Base-by-base conservation (phyloP, 2,329 filamentous ascomycete species). In the Pleomassaria siparia region DNA sequence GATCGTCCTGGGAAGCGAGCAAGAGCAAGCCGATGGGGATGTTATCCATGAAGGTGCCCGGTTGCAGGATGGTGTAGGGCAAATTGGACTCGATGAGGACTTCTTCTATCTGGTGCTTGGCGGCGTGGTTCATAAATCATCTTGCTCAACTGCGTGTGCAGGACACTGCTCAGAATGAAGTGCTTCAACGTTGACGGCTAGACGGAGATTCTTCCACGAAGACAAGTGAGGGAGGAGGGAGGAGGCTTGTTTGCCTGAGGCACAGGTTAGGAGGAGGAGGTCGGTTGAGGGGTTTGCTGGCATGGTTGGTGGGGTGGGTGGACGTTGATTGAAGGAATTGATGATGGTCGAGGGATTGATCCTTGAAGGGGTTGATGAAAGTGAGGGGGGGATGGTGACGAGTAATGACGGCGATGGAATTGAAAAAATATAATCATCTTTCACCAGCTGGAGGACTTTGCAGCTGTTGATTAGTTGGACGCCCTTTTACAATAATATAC, bases 181-280 rank as follows among this genome's bases (percentile, higher is more conserved):
- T 74, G 72, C 46, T 60, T 58, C 52, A 72, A 64, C 1, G 29
- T 66, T 49, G 21, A 66, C 65, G 28, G 62, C 64, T 1, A 74
- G 60, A 16, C 70, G 70, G 4, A 74, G 58, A 25, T 52, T 56
- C 30, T 61, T 62, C 54, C 63, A 66, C 15, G 57, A 43, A 10
- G 62, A 50, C 10, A 75, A 53, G 2, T 67, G 56, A 6, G 69
- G 69, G 28, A 74, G 61, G 22, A 74, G 59, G 2, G 54, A 51
- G 7, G 56, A 50, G 49, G 60, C 59, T 55, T 74, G 72, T 42
- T 72, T 72, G 37, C 72, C 71, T 18, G 62, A 62, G 4, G 72
- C 69, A 44, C 63, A 70, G 29, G 70, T 73, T 21, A 75, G 50
- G 24, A 72, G 62, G 22, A 75, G 51, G 28, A 72, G 35, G 33